Evolutionary conservation across 306 rosid genomes (phyloP).

Genomic region (Datisca glomerata): DNA sequence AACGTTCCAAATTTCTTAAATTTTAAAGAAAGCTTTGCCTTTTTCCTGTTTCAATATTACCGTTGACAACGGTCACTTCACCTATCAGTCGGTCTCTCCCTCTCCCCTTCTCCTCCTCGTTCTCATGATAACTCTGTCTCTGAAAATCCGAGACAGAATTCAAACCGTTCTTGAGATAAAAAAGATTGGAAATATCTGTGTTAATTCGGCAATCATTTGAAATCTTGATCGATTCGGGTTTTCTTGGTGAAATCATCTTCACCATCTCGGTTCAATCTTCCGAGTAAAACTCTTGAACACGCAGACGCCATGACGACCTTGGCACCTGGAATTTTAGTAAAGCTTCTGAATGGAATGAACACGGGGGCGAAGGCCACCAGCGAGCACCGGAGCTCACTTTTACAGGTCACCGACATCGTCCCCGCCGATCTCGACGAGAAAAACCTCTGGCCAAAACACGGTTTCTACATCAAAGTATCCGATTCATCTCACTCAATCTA

Average conservation of each 20-base stretch:
- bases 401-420: conserved; percentile 85
- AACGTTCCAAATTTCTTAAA: conserved; percentile 21
- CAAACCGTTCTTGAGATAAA: too few species aligned
- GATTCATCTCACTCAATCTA: conserved; percentile 86
- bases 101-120: not conserved
- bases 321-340: conserved; percentile 72
- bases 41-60: conserved; percentile 12
- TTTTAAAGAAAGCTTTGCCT: conserved; percentile 17
- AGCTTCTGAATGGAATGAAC: conserved; percentile 63
- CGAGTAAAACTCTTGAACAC: not conserved
- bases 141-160: not conserved
- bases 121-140: not conserved
- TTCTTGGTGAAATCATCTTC: not conserved
- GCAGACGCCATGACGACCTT: conserved; percentile 46
- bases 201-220: too few species aligned
- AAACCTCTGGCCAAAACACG: conserved; percentile 59
- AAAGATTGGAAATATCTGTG: too few species aligned
- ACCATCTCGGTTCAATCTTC: not conserved
- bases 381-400: conserved; percentile 72
- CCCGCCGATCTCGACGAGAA: conserved; percentile 87
- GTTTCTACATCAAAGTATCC: conserved; percentile 72
- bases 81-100: not conserved
- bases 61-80: conserved; percentile 46
- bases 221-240: too few species aligned
- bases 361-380: conserved; percentile 57